Evolutionary conservation across 192 early-diverging fungal genomes (phyloP).

Genomic region (Coemansia sp.): DNA sequence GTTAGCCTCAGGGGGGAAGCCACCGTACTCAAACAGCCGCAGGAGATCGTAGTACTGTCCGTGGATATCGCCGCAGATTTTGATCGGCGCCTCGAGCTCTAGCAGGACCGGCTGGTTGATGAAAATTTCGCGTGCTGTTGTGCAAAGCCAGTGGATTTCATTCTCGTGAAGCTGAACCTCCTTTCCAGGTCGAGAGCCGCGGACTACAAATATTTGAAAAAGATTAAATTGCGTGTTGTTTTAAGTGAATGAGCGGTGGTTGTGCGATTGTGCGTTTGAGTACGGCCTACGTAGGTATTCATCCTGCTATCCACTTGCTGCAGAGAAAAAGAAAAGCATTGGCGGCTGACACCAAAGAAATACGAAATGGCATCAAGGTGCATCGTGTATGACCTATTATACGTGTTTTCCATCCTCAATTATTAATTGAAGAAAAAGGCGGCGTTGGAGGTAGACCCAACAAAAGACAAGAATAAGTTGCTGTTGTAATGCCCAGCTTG

Average conservation of each 20-base stretch:
- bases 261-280: background rate
- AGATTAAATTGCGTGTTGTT: background rate
- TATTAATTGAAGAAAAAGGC: background rate
- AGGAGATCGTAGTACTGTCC: slow-evolving; percentile 98
- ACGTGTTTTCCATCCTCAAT: background rate
- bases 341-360: background rate
- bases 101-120: slow-evolving; percentile 90
- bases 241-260: background rate
- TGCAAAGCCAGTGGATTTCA: slow-evolving; percentile 94
- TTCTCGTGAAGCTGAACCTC: slow-evolving; percentile 94
- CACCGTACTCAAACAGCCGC: slow-evolving; percentile 93
- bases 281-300: background rate
- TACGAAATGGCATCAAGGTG: slow-evolving; percentile 2
- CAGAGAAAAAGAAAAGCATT: too few species aligned
- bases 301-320: background rate
- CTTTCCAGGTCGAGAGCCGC: slow-evolving; percentile 92
- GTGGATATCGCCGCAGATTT: slow-evolving; percentile 94
- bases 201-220: slow-evolving; percentile 59
- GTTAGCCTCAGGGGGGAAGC: slow-evolving; percentile 94
- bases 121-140: slow-evolving; percentile 92
- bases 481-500: too few species aligned
- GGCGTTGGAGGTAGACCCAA: background rate
- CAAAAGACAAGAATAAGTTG: background rate
- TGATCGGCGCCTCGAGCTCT: slow-evolving; percentile 92
- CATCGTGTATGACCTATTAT: slow-evolving; percentile 1